Evolutionary conservation across 257 asterid genomes (phyloP), one percentile per base, ranked within the genome.

Genomic region (Solanum stenotomum): DNA sequence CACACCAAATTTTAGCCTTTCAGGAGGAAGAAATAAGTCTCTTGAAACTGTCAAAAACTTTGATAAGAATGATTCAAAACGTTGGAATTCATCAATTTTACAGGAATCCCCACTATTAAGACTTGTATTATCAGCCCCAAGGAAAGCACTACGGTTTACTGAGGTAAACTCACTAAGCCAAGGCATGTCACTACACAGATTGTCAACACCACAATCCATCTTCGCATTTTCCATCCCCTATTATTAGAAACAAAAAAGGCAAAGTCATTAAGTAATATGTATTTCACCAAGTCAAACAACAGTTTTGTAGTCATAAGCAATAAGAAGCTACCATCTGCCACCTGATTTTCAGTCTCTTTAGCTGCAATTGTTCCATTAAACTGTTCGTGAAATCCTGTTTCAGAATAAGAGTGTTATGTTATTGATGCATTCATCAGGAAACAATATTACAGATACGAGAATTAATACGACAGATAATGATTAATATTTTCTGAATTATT

Each of bases 11-110:
- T 91, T 90, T 86, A 90, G 84, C 92, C 95, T 92, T 88, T 97
- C 98, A 88, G 96, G 98, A 84, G 98, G 98, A 90, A 97, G 93
- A 90, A 95, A 92, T 91, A 91, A 93, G 75, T 94, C 98, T 90
- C 95, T 92, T 67, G 93, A 93, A 85, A 93, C 70, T 88, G 90
- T 87, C 74, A 95, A 81, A 38, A 96, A 90, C 92, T 93, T 96
- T 77, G 92, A 90, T 33, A 97, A 87, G 93, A 94, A 96, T 83
- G 91, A 78, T 89, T 94, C 89, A 90, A 94, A 95, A 83, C 85
- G 91, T 89, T 90, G 94, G 86, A 93, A 91, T 85, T 96, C 98
- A 83, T 91, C 93, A 76, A 84, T 74, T 83, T 91, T 85, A 89
- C 99, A 96, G 33, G 93, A 88, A 87, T 78, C 90, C 85, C 91